These are phyloP conservation scores for Fagopyrum esculentum DNA, from an alignment of 148 eudicot species.

Conservation along the genomic window DNA sequence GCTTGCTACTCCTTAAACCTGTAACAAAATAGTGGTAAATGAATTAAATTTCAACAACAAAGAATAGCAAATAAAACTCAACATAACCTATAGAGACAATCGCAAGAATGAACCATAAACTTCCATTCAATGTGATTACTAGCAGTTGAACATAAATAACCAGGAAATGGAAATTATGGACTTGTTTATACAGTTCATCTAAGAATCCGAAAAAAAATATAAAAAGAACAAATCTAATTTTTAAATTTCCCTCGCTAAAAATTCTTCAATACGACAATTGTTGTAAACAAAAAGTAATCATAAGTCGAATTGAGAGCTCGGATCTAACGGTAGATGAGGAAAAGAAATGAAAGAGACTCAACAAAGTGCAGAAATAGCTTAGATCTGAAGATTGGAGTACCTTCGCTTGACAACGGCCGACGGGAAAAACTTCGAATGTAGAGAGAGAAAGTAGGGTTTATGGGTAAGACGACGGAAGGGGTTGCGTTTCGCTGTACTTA, in stretches of 20 bases:
- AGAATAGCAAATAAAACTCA: background rate
- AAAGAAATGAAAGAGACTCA: background rate
- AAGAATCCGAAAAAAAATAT: no score
- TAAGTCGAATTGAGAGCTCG: background rate
- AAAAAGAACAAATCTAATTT: background rate
- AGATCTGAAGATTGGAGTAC: slow-evolving; percentile 1
- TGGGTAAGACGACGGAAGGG: background rate
- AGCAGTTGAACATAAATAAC: background rate
- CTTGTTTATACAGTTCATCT: background rate
- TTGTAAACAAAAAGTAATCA: background rate
- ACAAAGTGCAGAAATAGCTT: background rate
- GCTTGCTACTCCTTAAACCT: background rate
- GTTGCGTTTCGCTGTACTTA: background rate
- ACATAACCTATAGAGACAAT: background rate
- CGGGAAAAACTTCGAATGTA: background rate
- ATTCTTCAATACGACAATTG: background rate
- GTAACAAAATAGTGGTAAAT: background rate
- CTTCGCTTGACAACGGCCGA: slow-evolving; percentile 2
- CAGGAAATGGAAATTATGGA: background rate
- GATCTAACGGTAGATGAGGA: background rate
- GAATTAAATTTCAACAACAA: background rate
- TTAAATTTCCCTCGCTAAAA: background rate
- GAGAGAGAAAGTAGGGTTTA: slow-evolving; percentile 1
- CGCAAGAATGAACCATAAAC: background rate
- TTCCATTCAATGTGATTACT: no score